These are phyloP conservation scores for Glycine tomentella DNA, from an alignment of 306 rosid species.

Conservation along the genomic window DNA sequence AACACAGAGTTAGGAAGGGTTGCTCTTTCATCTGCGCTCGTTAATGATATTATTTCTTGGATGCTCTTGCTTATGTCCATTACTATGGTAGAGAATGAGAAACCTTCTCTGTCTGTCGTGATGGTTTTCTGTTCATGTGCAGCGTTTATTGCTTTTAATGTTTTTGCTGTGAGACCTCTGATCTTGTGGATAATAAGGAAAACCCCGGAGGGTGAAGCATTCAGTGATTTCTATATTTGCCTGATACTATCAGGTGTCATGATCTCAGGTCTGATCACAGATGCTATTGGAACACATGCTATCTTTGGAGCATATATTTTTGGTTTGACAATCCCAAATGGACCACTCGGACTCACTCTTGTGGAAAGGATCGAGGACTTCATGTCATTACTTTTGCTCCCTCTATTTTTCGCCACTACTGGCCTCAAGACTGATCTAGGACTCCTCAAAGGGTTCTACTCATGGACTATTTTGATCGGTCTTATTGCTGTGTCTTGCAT, in stretches of 20 bases:
- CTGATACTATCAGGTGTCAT: constrained; percentile 82
- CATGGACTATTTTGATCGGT: constrained; percentile 57
- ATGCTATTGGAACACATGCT: constrained; percentile 84
- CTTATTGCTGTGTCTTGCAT: constrained; percentile 61
- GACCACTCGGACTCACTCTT: constrained; percentile 79
- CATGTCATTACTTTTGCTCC: constrained; percentile 77
- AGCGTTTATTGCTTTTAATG: constrained; percentile 60
- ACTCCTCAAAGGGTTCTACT: constrained; percentile 17
- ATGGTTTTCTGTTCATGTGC: constrained; percentile 64
- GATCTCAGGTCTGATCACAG: constrained; percentile 86
- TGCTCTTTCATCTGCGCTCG: constrained; percentile 76
- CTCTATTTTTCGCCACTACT: constrained; percentile 85
- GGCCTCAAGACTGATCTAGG: constrained; percentile 76
- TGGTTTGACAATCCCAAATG: constrained; percentile 80
- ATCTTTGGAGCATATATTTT: constrained; percentile 90
- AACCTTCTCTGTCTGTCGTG: constrained; percentile 59
- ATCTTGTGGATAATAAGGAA: constrained; percentile 67
- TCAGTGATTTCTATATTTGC: constrained; percentile 73
- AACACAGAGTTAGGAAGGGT: constrained; percentile 77
- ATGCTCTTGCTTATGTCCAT: constrained; percentile 67
- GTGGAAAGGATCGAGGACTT: constrained; percentile 93
- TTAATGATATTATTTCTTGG: constrained; percentile 82
- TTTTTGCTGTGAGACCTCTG: constrained; percentile 61
- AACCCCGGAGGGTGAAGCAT: constrained; percentile 85
- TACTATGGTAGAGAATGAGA: constrained; percentile 58